These are phyloP conservation scores for Mycena polygramma DNA, from an alignment of 768 basidiomycete species.

Conservation along the genomic window DNA sequence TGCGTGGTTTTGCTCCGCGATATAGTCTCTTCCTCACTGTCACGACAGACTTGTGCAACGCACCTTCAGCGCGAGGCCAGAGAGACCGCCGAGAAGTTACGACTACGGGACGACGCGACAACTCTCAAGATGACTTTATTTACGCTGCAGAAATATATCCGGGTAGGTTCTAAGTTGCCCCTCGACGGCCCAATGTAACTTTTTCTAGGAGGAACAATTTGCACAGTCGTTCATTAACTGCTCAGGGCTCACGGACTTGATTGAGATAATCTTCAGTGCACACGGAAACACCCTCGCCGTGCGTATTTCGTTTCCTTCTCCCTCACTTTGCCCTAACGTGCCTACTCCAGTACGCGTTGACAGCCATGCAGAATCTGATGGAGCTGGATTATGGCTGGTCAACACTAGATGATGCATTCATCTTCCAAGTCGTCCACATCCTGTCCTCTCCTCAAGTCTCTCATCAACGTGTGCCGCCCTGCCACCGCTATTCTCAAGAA, in stretches of 20 bases:
- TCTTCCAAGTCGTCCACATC: slow-evolving; percentile 82
- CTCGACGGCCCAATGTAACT: slow-evolving; percentile 2
- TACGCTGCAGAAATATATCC: slow-evolving; percentile 83
- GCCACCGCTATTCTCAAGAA: slow-evolving; percentile 92
- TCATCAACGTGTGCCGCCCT: slow-evolving; percentile 92
- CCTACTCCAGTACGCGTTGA: slow-evolving; percentile 78
- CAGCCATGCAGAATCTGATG: slow-evolving; percentile 90
- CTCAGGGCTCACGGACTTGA: slow-evolving; percentile 78
- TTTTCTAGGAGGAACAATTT: slow-evolving; percentile 83
- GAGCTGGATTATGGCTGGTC: slow-evolving; percentile 89
- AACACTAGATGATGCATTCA: slow-evolving; percentile 77
- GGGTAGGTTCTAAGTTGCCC: slow-evolving; percentile 57
- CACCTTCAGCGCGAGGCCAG: slow-evolving; percentile 84
- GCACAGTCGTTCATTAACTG: slow-evolving; percentile 81
- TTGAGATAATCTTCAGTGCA: slow-evolving; percentile 72
- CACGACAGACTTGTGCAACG: slow-evolving; percentile 76
- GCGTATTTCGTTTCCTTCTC: slow-evolving; percentile 41
- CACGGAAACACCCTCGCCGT: slow-evolving; percentile 92
- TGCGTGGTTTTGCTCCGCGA: slow-evolving; percentile 49
- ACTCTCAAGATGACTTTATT: slow-evolving; percentile 76
- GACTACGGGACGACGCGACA: slow-evolving; percentile 67
- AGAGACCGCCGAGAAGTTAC: slow-evolving; percentile 80
- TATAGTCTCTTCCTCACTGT: slow-evolving; percentile 19
- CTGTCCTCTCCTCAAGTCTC: slow-evolving; percentile 79
- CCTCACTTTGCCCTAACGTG: slow-evolving; percentile 14